Base-by-base conservation (phyloP, 2,329 filamentous ascomycete species). In the Neurospora crassa region DNA sequence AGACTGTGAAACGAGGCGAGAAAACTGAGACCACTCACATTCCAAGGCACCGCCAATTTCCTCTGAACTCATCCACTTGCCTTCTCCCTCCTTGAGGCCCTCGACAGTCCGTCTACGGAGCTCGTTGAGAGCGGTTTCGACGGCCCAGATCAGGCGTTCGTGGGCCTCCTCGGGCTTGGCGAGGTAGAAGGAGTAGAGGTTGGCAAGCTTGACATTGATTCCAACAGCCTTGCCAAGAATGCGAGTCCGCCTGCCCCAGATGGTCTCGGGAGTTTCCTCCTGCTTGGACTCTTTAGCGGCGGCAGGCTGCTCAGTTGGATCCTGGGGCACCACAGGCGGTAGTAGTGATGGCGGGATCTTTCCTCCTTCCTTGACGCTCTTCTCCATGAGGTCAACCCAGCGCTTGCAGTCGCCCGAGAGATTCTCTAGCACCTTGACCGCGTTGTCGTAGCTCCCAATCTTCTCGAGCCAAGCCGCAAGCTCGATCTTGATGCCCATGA, bases 401-500 rank as follows among this genome's bases (percentile, higher is more conserved):
- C 82, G 84, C 76, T 82, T 83, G 79, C 90, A 91, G 78, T 97
- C 93, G 5, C 79, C 81, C 73, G 91, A 86, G 59, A 96, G 85
- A n/a, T 89, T 87, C 79, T 97, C 92, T 41, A 97, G 82, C 4
- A 97, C 89, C 68, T 92, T 88, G 71, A 92, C 90, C 0, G 94
- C 89, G 71, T 90, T 88, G 29, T 88, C 84, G 77, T 90, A 90
- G 76, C 91, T 88, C 41, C 90, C 86, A 18, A 92, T 88, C 77
- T 91, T 90, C 80, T 97, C 93, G 73, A 97, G 85, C 85, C 97
- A 89, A 11, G 87, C 86, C 1, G 93, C 90, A 10, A 97, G 85
- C 78, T 94, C 90, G 69, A 98, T 90, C 78, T 94, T 93, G 69
- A 98, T 90, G 10, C 96, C 96, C 75, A 97, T 86, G 42, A 97